Conservation (phyloP, 1,284 basidiomycete species). For the Mixia osmundae region DNA sequence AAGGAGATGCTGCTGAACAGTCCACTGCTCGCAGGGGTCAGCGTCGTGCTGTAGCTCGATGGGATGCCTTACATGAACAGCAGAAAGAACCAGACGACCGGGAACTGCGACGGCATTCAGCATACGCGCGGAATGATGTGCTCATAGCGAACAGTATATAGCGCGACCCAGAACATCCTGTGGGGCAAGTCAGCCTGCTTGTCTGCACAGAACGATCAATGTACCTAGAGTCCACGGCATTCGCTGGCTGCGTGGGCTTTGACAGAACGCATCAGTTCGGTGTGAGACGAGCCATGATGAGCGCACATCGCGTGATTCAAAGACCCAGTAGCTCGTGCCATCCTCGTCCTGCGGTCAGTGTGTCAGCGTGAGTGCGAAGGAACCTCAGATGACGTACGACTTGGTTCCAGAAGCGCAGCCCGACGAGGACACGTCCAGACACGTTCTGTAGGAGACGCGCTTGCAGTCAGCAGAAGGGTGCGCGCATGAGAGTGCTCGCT, state of each 20-base stretch:
- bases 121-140: background rate
- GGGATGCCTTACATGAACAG: slow-evolving; percentile 43
- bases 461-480: background rate
- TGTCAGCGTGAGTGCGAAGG: background rate
- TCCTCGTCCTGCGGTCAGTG: background rate
- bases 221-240: slow-evolving; percentile 8
- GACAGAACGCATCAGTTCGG: too few species aligned
- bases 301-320: too few species aligned
- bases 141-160: slow-evolving; percentile 2
- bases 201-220: slow-evolving; percentile 4
- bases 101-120: slow-evolving; percentile 31
- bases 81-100: slow-evolving; percentile 57
- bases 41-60: background rate
- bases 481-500: slow-evolving; percentile 14
- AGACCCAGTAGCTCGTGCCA: slow-evolving; percentile 10
- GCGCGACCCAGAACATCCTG: slow-evolving; percentile 72
- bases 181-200: slow-evolving; percentile 1
- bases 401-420: slow-evolving; percentile 88
- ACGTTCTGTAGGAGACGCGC: slow-evolving; percentile 39
- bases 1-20: slow-evolving; percentile 14
- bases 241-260: too few species aligned
- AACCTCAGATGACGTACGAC: slow-evolving; percentile 33
- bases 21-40: slow-evolving; percentile 25
- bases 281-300: too few species aligned
- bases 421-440: slow-evolving; percentile 67